Evolutionary conservation across 352 stramenopile species (phyloP).

Genomic region (Phytopythium boreale): DNA sequence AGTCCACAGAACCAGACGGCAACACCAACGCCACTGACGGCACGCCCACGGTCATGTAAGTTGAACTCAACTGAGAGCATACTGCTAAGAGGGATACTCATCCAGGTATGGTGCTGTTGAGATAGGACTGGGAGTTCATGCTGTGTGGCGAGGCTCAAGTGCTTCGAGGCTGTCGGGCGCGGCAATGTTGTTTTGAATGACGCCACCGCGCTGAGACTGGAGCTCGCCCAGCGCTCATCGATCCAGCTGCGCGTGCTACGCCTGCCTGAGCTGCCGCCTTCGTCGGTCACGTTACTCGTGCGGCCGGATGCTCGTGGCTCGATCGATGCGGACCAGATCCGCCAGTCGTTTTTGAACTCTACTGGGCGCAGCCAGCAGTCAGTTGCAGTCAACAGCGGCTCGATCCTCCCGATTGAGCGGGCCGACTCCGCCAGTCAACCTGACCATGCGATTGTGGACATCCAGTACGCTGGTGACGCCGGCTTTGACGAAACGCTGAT

Average conservation of each 20-base stretch:
- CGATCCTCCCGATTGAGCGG: constrained; percentile 21
- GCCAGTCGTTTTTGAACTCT: constrained; percentile 34
- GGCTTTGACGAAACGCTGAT: constrained; percentile 34
- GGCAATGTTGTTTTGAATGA: constrained; percentile 38
- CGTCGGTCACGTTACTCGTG: constrained; percentile 25
- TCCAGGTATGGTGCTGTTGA: neutral
- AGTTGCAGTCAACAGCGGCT: constrained; percentile 29
- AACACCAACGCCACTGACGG: neutral
- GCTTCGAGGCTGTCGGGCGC: constrained; percentile 26
- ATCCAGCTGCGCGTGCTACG: constrained; percentile 54
- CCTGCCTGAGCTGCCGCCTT: constrained; percentile 36
- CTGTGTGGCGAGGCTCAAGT: constrained; percentile 42
- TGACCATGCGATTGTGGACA: constrained; percentile 28
- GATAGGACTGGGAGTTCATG: constrained; percentile 15
- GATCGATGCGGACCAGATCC: constrained; percentile 13
- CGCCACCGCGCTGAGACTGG: constrained; percentile 14
- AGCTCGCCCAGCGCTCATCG: constrained; percentile 12
- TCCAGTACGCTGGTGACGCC: constrained; percentile 47
- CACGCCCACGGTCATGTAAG: neutral
- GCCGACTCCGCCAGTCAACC: constrained; percentile 8
- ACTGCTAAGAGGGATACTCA: neutral
- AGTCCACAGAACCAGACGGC: neutral
- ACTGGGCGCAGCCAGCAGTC: constrained; percentile 12
- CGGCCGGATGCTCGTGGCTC: constrained; percentile 9
- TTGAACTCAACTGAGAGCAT: neutral